These are phyloP conservation scores for Quercus rubra DNA, from an alignment of 306 rosid species.

Conservation along the genomic window DNA sequence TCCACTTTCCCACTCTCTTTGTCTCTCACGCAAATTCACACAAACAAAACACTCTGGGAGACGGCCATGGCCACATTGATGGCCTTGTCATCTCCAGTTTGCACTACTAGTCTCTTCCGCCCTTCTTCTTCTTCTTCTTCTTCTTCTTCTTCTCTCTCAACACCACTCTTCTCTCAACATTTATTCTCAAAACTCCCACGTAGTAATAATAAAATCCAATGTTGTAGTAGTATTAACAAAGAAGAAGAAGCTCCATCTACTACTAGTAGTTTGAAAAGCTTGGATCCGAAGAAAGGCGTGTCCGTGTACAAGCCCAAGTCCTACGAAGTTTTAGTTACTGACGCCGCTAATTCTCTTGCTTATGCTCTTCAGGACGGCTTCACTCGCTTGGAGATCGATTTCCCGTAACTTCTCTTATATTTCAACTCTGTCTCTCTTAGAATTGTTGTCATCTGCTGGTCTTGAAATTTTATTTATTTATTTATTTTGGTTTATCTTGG, in stretches of 20 bases:
- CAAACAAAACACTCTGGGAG: not conserved
- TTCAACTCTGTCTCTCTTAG: not conserved
- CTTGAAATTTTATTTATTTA: no score
- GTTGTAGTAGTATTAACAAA: constrained; percentile 26
- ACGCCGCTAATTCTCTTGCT: constrained; percentile 79
- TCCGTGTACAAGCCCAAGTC: constrained; percentile 85
- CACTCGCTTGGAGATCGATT: constrained; percentile 84
- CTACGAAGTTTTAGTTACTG: constrained; percentile 69
- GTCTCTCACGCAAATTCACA: not conserved
- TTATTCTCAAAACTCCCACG: constrained; percentile 9
- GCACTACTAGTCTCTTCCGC: constrained; percentile 12
- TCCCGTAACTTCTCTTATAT: constrained; percentile 51
- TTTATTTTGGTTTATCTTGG: no score
- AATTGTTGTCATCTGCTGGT: not conserved
- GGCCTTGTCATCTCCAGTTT: constrained; percentile 39
- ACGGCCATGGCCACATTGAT: constrained; percentile 19
- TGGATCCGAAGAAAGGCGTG: constrained; percentile 63
- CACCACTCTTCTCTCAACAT: not conserved
- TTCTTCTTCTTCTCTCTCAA: not conserved
- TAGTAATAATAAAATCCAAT: constrained; percentile 34
- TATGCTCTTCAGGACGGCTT: constrained; percentile 70
- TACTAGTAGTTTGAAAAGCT: not conserved
- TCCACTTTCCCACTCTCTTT: not conserved
- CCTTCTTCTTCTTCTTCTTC: not conserved
- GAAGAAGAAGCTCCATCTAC: constrained; percentile 27